Percentiles rank a stretch among this genome's conserved stretches.
Evolutionary conservation across 495 filamentous ascomycete genomes (phyloP).

Genomic region (Neurospora pannonica): DNA sequence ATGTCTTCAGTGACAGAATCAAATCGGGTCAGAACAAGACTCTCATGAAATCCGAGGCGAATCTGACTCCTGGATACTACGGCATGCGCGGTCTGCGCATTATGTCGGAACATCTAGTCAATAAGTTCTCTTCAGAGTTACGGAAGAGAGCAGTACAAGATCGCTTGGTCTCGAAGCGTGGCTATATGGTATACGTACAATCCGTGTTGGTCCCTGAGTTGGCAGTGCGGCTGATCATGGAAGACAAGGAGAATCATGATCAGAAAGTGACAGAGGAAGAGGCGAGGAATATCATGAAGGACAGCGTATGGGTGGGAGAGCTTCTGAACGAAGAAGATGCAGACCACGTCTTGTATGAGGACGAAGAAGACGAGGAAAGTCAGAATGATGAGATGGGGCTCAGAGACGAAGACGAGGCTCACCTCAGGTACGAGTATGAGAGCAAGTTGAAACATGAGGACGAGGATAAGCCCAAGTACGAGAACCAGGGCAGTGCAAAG

Average conservation of each 20-base stretch:
- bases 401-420: not conserved
- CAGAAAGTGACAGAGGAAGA: constrained; percentile 42
- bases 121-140: constrained; percentile 50
- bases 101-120: constrained; percentile 55
- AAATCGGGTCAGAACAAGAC: constrained; percentile 53
- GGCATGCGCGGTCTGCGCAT: constrained; percentile 64
- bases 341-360: constrained; percentile 45
- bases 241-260: too few species aligned
- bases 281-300: constrained; percentile 59
- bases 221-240: constrained; percentile 63
- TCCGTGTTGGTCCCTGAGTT: constrained; percentile 81
- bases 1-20: constrained; percentile 48
- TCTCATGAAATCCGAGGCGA: constrained; percentile 44
- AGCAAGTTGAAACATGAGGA: not conserved
- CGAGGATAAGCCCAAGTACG: not conserved
- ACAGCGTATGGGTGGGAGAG: constrained; percentile 71
- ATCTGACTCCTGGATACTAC: constrained; percentile 68
- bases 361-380: constrained; percentile 23
- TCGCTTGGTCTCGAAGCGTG: constrained; percentile 56
- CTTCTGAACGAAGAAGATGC: constrained; percentile 59
- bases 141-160: constrained; percentile 57
- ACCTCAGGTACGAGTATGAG: not conserved
- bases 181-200: constrained; percentile 70
- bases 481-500: not conserved
- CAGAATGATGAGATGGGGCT: not conserved